A percentile compares a stretch with the other conserved stretches of the same genome.
Conservation (phyloP, 345 rosid species). For the Citrus medica region DNA sequence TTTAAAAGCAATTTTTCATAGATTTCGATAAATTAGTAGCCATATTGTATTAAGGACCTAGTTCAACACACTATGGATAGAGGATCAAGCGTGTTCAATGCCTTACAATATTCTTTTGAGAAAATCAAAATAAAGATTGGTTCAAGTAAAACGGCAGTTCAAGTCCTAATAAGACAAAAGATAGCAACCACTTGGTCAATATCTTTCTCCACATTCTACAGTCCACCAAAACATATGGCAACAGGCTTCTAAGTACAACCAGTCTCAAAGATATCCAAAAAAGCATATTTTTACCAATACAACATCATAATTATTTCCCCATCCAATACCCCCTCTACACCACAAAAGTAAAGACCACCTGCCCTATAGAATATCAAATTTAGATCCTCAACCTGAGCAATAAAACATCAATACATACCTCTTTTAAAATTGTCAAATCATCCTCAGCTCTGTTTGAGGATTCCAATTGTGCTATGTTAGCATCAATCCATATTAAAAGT, state of each 20-base stretch:
- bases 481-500: conserved; percentile 62
- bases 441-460: conserved; percentile 19
- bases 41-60: neutral
- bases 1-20: no score
- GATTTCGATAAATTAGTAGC: neutral
- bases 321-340: neutral
- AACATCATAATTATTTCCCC: neutral
- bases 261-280: neutral
- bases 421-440: conserved; percentile 43
- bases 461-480: conserved; percentile 27
- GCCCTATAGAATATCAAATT: neutral
- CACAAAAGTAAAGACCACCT: neutral
- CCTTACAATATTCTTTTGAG: neutral
- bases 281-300: neutral
- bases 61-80: neutral
- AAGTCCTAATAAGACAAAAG: neutral
- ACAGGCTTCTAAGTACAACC: neutral
- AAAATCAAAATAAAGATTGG: neutral
- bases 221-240: neutral
- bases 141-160: neutral
- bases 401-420: conserved; percentile 35
- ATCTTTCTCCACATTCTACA: neutral
- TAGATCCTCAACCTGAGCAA: neutral
- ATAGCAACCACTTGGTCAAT: neutral
- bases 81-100: neutral